Percentiles rank a stretch among this genome's conserved stretches.
These are phyloP conservation scores for Teratosphaeria viscida DNA, from an alignment of 2,329 filamentous ascomycete genomes.

Conservation along the genomic window DNA sequence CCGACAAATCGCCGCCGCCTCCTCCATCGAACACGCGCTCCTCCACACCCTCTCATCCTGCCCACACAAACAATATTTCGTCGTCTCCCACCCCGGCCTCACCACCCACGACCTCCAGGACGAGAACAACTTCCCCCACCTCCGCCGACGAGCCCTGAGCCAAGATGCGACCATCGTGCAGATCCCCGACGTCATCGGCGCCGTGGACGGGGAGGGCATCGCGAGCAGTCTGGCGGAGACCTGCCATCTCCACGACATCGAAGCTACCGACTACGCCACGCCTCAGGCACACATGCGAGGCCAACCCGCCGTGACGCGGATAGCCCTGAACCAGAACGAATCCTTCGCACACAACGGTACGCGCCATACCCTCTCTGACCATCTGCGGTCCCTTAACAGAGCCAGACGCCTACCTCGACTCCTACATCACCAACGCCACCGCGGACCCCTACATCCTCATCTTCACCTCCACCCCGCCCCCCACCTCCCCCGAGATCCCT, in stretches of 20 bases:
- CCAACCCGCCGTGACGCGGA: not conserved
- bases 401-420: conserved; percentile 2
- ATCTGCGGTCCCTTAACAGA: not conserved
- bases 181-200: conserved; percentile 44
- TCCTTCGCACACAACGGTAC: not conserved
- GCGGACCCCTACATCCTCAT: conserved; percentile 1
- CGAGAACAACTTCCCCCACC: conserved; percentile 32
- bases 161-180: conserved; percentile 22
- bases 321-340: not conserved
- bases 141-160: conserved; percentile 30
- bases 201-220: conserved; percentile 35
- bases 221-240: conserved; percentile 33
- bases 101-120: conserved; percentile 52
- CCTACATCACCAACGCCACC: not conserved
- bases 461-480: not conserved
- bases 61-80: conserved; percentile 50
- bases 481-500: not conserved
- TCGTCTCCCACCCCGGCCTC: conserved; percentile 68
- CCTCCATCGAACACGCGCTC: conserved; percentile 19
- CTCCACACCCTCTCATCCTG: conserved; percentile 33
- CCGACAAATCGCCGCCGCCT: conserved; percentile 18
- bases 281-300: not conserved
- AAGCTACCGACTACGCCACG: not conserved
- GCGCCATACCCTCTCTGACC: not conserved
- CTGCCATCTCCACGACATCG: conserved; percentile 26